phyloP scores from a whole-genome alignment of 352 stramenopile species.

The Blastocystis sp. region DNA sequence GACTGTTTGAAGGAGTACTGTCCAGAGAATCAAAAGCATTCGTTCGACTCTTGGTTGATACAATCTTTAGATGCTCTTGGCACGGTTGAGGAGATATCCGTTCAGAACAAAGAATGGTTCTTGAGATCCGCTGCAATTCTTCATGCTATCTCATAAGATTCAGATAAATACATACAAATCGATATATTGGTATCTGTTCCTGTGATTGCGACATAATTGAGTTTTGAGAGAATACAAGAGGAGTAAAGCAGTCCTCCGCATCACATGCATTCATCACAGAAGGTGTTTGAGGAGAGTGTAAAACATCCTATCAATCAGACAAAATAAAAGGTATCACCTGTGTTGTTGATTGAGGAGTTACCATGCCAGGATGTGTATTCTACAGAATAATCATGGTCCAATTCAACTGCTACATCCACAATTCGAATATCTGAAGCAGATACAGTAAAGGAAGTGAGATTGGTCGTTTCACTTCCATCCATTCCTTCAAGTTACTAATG shows the following conservation, averaged over 20 bases:
- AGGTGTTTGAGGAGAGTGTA: background rate
- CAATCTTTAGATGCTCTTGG: background rate
- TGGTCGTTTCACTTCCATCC: background rate
- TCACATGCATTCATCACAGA: conserved; percentile 4
- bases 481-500: background rate
- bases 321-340: background rate
- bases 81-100: background rate
- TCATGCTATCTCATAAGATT: background rate
- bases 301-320: background rate
- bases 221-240: background rate
- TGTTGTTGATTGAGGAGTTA: background rate
- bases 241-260: background rate
- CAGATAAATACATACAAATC: conserved; percentile 1
- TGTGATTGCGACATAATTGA: conserved; percentile 10
- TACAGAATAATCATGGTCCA: background rate
- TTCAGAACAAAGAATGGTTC: background rate
- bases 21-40: conserved; percentile 23
- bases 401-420: too few relatives aligned
- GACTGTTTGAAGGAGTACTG: background rate
- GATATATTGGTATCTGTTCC: conserved; percentile 2
- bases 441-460: background rate
- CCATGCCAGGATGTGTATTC: background rate
- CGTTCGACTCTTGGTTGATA: background rate
- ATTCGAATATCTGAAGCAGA: background rate
- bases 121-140: background rate